A percentile compares a stretch with the other conserved stretches of the same genome.
These are phyloP conservation scores for Orobanche coerulescens DNA, from an alignment of 257 asterid genomes.

Conservation along the genomic window DNA sequence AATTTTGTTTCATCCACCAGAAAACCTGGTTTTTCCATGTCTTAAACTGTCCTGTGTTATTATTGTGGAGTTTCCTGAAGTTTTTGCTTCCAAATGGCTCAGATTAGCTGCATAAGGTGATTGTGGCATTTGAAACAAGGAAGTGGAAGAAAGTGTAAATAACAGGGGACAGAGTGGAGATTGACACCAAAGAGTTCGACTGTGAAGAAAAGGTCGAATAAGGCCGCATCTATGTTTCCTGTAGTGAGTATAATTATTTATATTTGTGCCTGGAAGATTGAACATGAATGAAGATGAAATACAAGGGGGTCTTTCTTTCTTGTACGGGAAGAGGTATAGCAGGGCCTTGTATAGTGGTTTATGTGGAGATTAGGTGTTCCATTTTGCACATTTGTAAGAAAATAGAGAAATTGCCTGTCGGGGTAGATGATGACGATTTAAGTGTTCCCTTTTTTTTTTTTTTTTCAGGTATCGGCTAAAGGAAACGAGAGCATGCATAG, in stretches of 20 bases:
- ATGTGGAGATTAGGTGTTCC: conserved; percentile 22
- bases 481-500: background rate
- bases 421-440: conserved; percentile 8
- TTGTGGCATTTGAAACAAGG: conserved; percentile 13
- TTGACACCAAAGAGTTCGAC: conserved; percentile 1
- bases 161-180: conserved; percentile 6
- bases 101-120: conserved; percentile 16
- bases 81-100: conserved; percentile 10
- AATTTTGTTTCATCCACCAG: background rate
- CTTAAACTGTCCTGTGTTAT: background rate
- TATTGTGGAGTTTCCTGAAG: background rate
- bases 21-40: too few relatives aligned
- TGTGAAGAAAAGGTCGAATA: background rate
- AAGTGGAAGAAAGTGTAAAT: conserved; percentile 8
- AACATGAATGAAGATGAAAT: background rate
- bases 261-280: conserved; percentile 16
- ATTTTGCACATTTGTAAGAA: conserved; percentile 1
- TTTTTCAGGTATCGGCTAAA: too few relatives aligned
- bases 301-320: background rate
- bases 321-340: background rate
- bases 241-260: conserved; percentile 1
- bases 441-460: background rate
- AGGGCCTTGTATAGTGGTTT: conserved; percentile 23
- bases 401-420: conserved; percentile 9
- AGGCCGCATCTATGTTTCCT: conserved; percentile 2